A percentile compares a stretch with the other conserved stretches of the same genome.
Conservation (phyloP, 1,284 basidiomycete species). For the Polyporus tsugae region DNA sequence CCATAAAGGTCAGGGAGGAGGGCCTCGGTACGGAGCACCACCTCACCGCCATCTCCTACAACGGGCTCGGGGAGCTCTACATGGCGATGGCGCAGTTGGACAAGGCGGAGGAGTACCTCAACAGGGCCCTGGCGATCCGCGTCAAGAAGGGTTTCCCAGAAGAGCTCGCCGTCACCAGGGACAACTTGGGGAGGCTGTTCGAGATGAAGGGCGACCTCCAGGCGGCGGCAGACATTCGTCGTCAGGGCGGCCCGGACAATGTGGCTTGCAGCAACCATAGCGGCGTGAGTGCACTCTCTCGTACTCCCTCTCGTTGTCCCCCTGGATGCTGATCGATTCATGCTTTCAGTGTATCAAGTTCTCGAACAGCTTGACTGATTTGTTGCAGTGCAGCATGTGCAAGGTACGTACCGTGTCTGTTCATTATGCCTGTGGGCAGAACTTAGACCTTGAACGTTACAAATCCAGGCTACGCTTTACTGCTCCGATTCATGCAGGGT, state of each 20-base stretch:
- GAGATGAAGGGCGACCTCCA: conserved; percentile 43
- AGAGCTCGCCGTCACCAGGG: conserved; percentile 46
- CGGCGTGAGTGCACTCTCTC: conserved; percentile 7
- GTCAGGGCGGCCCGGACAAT: conserved; percentile 34
- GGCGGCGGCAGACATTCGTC: conserved; percentile 39
- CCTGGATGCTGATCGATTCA: neutral
- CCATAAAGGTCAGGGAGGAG: conserved; percentile 41
- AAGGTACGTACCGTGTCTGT: conserved; percentile 18
- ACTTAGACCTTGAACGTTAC: neutral
- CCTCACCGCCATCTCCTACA: conserved; percentile 41
- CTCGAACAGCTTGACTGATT: conserved; percentile 12
- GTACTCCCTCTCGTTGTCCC: conserved; percentile 10
- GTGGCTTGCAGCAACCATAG: conserved; percentile 44
- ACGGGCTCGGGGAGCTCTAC: conserved; percentile 46
- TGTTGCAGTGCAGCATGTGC: conserved; percentile 23
- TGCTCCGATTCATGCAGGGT: neutral
- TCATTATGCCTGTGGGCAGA: neutral
- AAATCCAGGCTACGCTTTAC: neutral
- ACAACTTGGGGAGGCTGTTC: conserved; percentile 45
- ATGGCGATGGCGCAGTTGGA: conserved; percentile 41
- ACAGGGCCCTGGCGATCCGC: conserved; percentile 42
- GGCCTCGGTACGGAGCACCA: conserved; percentile 30
- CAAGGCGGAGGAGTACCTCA: conserved; percentile 44
- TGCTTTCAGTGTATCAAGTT: conserved; percentile 16
- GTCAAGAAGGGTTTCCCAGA: conserved; percentile 28